These are phyloP conservation scores for Colletotrichum viniferum DNA, from an alignment of 2,329 filamentous ascomycete species.

Conservation along the genomic window DNA sequence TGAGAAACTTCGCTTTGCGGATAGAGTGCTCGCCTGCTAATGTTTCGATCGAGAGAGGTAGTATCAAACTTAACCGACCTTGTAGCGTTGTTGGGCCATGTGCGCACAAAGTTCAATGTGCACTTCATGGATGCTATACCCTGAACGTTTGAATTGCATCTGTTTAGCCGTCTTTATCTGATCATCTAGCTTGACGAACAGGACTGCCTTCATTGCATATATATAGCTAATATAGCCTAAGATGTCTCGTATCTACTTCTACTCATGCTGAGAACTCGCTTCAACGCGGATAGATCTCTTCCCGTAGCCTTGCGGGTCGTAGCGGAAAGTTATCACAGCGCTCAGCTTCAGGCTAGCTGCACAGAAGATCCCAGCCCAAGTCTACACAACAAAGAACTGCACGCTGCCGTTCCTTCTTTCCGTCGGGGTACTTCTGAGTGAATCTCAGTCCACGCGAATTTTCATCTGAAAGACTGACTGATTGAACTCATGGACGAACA, in stretches of 20 bases:
- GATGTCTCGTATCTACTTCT: neutral
- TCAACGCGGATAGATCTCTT: too few species aligned
- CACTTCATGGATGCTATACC: neutral
- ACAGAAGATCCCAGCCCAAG: too few species aligned
- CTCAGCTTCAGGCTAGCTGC: too few species aligned
- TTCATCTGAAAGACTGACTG: neutral
- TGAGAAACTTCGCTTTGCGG: neutral
- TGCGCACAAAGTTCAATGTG: neutral
- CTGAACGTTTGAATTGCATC: neutral
- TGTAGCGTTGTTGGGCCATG: neutral
- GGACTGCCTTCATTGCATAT: neutral
- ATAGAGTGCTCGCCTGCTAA: neutral
- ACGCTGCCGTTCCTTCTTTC: too few species aligned
- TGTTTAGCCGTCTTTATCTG: neutral
- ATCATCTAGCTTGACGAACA: neutral
- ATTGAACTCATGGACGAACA: neutral
- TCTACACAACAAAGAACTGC: too few species aligned
- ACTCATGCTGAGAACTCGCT: neutral
- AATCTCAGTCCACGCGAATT: too few species aligned
- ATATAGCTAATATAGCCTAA: neutral
- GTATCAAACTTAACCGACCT: neutral
- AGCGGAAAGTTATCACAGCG: too few species aligned
- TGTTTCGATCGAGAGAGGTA: neutral
- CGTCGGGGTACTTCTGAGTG: too few species aligned
- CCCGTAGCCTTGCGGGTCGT: too few species aligned